Evolutionary conservation across 441 rosid species (phyloP).

Genomic region (Populus hybrid): DNA sequence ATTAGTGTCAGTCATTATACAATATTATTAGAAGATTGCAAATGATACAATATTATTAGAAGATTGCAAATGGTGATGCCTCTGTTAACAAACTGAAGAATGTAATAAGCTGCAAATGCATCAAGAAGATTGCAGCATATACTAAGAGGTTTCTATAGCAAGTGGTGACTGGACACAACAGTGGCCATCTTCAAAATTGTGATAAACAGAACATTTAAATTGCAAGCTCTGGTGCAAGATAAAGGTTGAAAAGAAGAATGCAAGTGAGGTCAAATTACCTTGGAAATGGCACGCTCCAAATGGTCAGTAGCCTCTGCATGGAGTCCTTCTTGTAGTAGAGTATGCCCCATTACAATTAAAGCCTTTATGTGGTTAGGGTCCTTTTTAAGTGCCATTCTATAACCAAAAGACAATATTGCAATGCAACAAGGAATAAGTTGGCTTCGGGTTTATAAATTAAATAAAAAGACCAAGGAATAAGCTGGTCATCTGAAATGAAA

Average conservation of each 20-base stretch:
- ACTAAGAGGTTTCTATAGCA: background rate
- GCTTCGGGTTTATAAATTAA: background rate
- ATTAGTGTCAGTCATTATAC: background rate
- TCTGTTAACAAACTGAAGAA: background rate
- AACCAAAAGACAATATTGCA: constrained; percentile 10
- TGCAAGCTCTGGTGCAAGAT: background rate
- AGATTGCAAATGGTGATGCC: background rate
- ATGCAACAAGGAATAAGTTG: background rate
- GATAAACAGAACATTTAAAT: background rate
- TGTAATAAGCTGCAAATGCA: background rate
- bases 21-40: background rate
- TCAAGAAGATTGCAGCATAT: background rate
- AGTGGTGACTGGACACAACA: background rate
- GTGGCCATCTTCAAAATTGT: background rate
- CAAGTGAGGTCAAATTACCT: constrained; percentile 44
- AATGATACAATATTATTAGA: background rate
- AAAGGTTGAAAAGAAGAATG: background rate
- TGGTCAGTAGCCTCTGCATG: constrained; percentile 54
- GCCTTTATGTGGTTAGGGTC: constrained; percentile 63
- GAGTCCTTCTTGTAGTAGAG: constrained; percentile 51
- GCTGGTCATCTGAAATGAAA: background rate
- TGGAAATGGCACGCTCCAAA: constrained; percentile 74
- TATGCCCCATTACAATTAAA: constrained; percentile 66
- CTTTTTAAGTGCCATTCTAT: constrained; percentile 71
- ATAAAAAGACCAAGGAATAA: background rate